A percentile compares a stretch with the other conserved stretches of the same genome.
These are phyloP conservation scores for Chaetomium globosum DNA, from an alignment of 2,329 filamentous ascomycete species.

Conservation along the genomic window DNA sequence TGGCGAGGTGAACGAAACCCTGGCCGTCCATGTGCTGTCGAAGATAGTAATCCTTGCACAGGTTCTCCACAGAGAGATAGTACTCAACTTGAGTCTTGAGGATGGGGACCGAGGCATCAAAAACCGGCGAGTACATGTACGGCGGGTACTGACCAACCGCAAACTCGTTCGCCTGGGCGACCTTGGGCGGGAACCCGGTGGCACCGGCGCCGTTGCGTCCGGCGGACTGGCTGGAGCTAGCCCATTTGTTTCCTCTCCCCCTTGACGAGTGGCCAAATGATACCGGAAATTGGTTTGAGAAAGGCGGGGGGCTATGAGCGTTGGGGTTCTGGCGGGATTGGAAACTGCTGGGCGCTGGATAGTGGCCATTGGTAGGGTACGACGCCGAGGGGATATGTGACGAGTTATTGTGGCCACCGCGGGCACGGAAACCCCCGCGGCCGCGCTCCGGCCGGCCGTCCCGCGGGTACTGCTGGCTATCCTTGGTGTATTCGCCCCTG, in stretches of 20 bases:
- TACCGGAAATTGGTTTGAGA: constrained; percentile 41
- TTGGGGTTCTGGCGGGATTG: constrained; percentile 41
- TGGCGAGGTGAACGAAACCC: constrained; percentile 79
- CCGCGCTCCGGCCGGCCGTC: constrained; percentile 44
- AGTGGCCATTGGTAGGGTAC: constrained; percentile 44
- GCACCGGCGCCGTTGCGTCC: constrained; percentile 31
- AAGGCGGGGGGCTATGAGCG: constrained; percentile 51
- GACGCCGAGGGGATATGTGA: constrained; percentile 44
- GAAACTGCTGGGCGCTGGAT: constrained; percentile 39
- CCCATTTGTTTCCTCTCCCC: constrained; percentile 35
- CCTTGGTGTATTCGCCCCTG: constrained; percentile 33
- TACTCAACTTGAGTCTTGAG: constrained; percentile 71
- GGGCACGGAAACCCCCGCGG: constrained; percentile 50
- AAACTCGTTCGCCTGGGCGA: constrained; percentile 49
- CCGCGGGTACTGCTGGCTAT: constrained; percentile 38
- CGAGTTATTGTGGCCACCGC: constrained; percentile 49
- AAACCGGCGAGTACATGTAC: constrained; percentile 45
- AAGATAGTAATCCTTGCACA: constrained; percentile 89
- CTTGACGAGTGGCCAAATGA: constrained; percentile 32
- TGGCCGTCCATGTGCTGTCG: constrained; percentile 93
- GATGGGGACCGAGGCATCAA: constrained; percentile 42
- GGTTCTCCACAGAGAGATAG: constrained; percentile 95
- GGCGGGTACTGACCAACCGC: constrained; percentile 56
- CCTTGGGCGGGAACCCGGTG: constrained; percentile 32
- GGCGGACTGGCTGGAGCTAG: constrained; percentile 25